A percentile compares a stretch with the other conserved stretches of the same genome.
Evolutionary conservation across 1,284 basidiomycete species (phyloP).

Genomic region (Pseudozyma sp.): DNA sequence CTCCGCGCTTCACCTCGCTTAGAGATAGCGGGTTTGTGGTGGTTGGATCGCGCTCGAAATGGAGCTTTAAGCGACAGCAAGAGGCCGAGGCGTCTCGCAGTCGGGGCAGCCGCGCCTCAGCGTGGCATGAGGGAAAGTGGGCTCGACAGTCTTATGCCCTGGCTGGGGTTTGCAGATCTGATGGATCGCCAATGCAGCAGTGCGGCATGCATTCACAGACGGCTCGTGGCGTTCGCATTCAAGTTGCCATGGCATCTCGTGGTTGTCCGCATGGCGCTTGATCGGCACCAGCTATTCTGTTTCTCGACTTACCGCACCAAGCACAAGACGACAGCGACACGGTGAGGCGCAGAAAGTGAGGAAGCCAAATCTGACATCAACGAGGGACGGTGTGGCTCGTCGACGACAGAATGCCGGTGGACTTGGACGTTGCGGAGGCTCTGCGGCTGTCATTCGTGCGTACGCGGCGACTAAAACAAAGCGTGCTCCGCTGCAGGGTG

Average conservation of each 20-base stretch:
- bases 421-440: no score
- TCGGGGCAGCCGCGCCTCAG: background rate
- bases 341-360: no score
- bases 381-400: no score
- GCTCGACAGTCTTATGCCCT: background rate
- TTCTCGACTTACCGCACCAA: no score
- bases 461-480: no score
- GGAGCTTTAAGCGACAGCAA: background rate
- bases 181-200: slow-evolving; percentile 11
- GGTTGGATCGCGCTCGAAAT: background rate
- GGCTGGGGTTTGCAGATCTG: background rate
- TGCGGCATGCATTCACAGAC: background rate
- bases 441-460: no score
- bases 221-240: background rate
- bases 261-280: no score
- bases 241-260: background rate
- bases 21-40: background rate
- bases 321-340: no score
- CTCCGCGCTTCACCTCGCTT: slow-evolving; percentile 1
- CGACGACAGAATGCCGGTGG: no score
- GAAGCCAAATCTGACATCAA: no score
- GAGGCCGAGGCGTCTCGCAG: background rate
- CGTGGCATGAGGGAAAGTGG: background rate
- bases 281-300: no score
- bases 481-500: no score